These are phyloP conservation scores for Candida dubliniensis DNA, from an alignment of 1,139 yeast genomes.

Conservation along the genomic window DNA sequence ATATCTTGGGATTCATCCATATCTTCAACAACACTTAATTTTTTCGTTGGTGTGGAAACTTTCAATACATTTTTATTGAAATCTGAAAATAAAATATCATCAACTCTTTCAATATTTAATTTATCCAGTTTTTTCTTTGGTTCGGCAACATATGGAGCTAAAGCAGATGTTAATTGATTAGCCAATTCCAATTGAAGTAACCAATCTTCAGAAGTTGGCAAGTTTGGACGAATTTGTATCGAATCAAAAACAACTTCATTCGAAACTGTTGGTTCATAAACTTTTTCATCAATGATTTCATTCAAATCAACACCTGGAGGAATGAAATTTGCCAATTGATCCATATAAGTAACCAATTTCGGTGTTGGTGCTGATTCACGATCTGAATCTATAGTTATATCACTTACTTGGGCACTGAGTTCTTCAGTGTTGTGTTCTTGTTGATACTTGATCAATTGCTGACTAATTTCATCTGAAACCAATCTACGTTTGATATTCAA, in stretches of 20 bases:
- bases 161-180: constrained; percentile 52
- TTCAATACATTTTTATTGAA: constrained; percentile 31
- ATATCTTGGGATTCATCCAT: constrained; percentile 17
- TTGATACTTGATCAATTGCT: constrained; percentile 23
- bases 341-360: constrained; percentile 24
- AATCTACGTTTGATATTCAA: constrained; percentile 24
- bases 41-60: constrained; percentile 27
- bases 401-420: constrained; percentile 29
- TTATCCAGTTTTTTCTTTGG: constrained; percentile 16
- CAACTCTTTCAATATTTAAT: constrained; percentile 37
- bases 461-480: constrained; percentile 30
- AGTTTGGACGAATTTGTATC: constrained; percentile 33
- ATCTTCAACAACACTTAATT: constrained; percentile 16
- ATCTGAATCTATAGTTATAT: constrained; percentile 32
- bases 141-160: constrained; percentile 29
- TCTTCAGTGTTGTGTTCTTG: constrained; percentile 18
- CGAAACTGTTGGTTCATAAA: constrained; percentile 62
- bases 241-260: constrained; percentile 33
- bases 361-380: constrained; percentile 9
- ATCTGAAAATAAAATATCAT: constrained; percentile 56
- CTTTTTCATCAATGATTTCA: constrained; percentile 58
- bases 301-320: constrained; percentile 35
- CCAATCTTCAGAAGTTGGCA: constrained; percentile 63
- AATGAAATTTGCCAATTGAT: constrained; percentile 32
- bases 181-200: constrained; percentile 60